phyloP scores from a whole-genome alignment of 192 early-diverging fungal genomes.

The Rhizophagus clarus region DNA sequence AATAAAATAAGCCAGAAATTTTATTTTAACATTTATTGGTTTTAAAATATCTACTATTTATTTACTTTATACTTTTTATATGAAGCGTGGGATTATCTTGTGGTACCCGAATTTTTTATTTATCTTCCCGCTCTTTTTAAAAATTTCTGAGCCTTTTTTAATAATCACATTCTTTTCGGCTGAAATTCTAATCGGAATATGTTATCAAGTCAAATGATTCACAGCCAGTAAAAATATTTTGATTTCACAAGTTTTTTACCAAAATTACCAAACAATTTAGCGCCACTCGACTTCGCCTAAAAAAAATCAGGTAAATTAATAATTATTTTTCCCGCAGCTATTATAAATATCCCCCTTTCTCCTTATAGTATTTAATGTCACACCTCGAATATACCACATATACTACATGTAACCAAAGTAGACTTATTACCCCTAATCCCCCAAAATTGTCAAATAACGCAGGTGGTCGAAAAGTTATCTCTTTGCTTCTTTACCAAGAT shows the following conservation, averaged over 20 bases:
- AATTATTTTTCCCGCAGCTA: not conserved
- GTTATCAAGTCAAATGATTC: no score
- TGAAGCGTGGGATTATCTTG: not conserved
- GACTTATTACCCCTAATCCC: not conserved
- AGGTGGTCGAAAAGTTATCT: not conserved
- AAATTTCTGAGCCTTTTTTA: no score
- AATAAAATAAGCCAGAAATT: no score
- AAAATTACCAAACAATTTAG: not conserved
- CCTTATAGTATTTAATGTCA: not conserved
- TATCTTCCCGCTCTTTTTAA: no score
- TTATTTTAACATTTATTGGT: not conserved
- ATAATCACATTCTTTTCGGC: no score
- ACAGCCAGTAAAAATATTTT: not conserved
- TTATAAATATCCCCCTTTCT: not conserved
- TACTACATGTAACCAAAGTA: not conserved
- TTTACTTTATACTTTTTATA: not conserved
- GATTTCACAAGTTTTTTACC: not conserved
- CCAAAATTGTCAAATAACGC: not conserved
- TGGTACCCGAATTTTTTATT: no score
- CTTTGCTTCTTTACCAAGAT: conserved; percentile 33
- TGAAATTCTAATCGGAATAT: no score
- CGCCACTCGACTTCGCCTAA: not conserved
- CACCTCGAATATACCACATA: not conserved
- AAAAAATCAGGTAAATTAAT: not conserved
- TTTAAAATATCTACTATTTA: not conserved